Base-by-base conservation (phyloP, 495 filamentous ascomycete species). In the Aspergillus carlsbadensis region DNA sequence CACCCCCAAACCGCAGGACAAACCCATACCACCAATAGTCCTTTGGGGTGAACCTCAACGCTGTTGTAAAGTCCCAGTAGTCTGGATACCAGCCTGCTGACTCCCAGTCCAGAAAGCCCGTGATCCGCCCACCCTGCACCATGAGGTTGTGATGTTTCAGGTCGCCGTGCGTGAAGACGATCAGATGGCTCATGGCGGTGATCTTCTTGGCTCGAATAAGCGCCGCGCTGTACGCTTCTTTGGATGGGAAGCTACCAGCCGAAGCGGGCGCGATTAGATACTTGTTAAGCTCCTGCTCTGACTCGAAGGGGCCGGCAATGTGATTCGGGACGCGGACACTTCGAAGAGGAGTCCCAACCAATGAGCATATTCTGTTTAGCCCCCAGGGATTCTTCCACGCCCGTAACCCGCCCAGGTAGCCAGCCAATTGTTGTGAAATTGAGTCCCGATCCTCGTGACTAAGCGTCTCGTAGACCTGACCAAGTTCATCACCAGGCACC, bases 21-120 rank as follows among this genome's bases (percentile, higher is more conserved):
- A 68, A 65, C 14, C 54, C 31, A 36, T 61, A 64, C 63, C 60
- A 68, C 65, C 52, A 62, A 40, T 63, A 58, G 18, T 52, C 31
- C 29, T 65, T 62, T 22, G 2, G 41, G 11, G 59, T 46, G 31
- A 62, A 59, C 36, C 59, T 56, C 39, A 65, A 47, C 26, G 22
- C 54, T n/a, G 44, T 20, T 21, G 53, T 52, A 48, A 51, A 62
- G 15, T 80, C 76, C 76, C 77, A 78, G 60, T 79, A 78, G 17
- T 63, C 54, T 6, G 75, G 73, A 59, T 74, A 79, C 69, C 71
- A 81, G 5, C 76, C 73, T 18, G 72, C 39, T 3, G 62, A 57
- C 56, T 77, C 78, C 78, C 72, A 79, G 55, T 78, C 77, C 20
- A 79, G 46, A 57, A 82, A 68, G 18, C 66, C 71, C 13, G 65